Base-by-base conservation (phyloP, 2,329 filamentous ascomycete genomes). In the Metarhizium humberi region DNA sequence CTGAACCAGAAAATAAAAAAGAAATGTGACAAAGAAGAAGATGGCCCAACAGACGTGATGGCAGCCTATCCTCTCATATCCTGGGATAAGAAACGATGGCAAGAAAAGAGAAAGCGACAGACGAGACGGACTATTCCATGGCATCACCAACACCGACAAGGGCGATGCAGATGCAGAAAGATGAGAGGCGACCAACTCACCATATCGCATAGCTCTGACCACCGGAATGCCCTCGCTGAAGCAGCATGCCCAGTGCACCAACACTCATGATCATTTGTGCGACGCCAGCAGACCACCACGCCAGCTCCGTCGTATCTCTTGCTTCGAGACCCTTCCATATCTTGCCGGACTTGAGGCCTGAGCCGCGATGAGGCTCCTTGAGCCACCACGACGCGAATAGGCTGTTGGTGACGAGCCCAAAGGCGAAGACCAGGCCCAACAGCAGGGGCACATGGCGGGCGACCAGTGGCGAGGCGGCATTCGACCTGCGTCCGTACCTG, bases 371-470 rank as follows among this genome's bases (percentile, higher is more conserved):
- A 20, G 73, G 73, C 59, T 66, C 64, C 42, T 64, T 63, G 2
- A 78, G 62, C 76, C 77, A 80, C 76, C 75, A 80, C 46, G 61
- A 66, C 16, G 72, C 73, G 59, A 79, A 73, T 5, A 69, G 59
- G 40, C 66, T 75, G 52, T 79, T 72, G 1, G 66, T 71, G 20
- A 68, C 59, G 25, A 69, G 62, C 29, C 71, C 72, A 25, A 70
- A 65, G 1, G 66, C 61, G n/a, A 73, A 67, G 58, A 73, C 60
- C 5, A 67, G 49, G 1, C 56, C 59, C 32, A 78, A 62, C 8
- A 78, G 61, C 48, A 63, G 62, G 6, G 65, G 66, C 10, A 77
- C 64, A 55, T 78, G 67, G 25, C 67, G 64, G 4, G 70, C 74
- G 6, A 80, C 64, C 20, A 73, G 66, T 0, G 73, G 71, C 25